Percentiles rank a stretch among this genome's conserved stretches.
Evolutionary conservation across 805 yeast species (phyloP).

Genomic region (Starmerella apicola): DNA sequence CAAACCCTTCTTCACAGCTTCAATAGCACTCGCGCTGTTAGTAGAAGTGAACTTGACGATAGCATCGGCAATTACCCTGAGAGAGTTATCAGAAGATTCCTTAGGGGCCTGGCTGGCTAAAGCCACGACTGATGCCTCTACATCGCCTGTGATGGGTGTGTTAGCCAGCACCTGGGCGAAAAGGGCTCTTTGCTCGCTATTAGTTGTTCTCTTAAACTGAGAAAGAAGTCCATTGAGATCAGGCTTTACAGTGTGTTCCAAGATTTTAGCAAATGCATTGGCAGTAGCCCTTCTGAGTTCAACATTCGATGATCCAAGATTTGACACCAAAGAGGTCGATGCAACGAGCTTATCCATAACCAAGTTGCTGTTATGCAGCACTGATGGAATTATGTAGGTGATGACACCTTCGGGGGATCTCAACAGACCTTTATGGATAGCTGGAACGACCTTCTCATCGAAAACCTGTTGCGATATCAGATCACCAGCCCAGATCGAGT

Average conservation of each 20-base stretch:
- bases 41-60: conserved; percentile 27
- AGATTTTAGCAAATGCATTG: conserved; percentile 26
- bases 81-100: conserved; percentile 62
- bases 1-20: conserved; percentile 43
- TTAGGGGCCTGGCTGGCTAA: conserved; percentile 47
- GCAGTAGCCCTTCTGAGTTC: conserved; percentile 42
- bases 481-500: conserved; percentile 4
- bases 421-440: conserved; percentile 58
- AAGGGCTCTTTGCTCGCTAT: conserved; percentile 52
- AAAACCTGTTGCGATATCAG: conserved; percentile 31
- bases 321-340: conserved; percentile 38
- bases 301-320: conserved; percentile 61
- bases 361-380: conserved; percentile 32
- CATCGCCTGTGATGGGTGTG: conserved; percentile 4
- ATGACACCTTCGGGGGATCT: conserved; percentile 68
- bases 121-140: conserved; percentile 28
- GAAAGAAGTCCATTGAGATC: conserved; percentile 45
- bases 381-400: conserved; percentile 38
- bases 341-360: conserved; percentile 33
- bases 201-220: conserved; percentile 45
- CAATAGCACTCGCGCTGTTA: conserved; percentile 9
- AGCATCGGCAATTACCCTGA: conserved; percentile 38
- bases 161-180: conserved; percentile 36
- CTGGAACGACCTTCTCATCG: conserved; percentile 37
- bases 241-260: conserved; percentile 26